A percentile compares a stretch with the other conserved stretches of the same genome.
phyloP scores from a whole-genome alignment of 768 basidiomycete species.

The Phlebiopsis gigantea region DNA sequence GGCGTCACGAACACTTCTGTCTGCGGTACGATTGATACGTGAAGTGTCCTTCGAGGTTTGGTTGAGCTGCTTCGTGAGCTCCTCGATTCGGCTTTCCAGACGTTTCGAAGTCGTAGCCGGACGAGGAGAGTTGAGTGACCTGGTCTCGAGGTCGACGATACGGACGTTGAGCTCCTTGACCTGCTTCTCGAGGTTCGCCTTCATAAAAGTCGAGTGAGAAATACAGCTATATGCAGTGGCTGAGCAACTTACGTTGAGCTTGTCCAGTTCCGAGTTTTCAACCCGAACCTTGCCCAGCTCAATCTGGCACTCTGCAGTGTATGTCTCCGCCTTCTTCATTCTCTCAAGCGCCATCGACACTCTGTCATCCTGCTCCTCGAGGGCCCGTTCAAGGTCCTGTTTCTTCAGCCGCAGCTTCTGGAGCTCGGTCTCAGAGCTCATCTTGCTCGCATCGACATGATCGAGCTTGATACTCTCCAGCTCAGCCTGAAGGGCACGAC shows the following conservation, averaged over 20 bases:
- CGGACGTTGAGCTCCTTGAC: conserved; percentile 80
- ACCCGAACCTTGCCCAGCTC: conserved; percentile 71
- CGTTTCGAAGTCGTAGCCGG: conserved; percentile 51
- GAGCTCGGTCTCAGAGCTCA: conserved; percentile 67
- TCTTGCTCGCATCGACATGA: conserved; percentile 60
- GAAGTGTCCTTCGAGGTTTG: conserved; percentile 43
- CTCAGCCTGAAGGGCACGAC: conserved; percentile 74
- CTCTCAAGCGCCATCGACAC: conserved; percentile 67
- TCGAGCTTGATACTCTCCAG: conserved; percentile 78
- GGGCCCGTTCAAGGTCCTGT: conserved; percentile 70
- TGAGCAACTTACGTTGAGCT: conserved; percentile 53
- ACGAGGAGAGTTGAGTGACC: conserved; percentile 63
- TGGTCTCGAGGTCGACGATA: conserved; percentile 79
- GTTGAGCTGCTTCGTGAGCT: conserved; percentile 56
- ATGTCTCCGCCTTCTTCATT: conserved; percentile 76
- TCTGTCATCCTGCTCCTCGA: conserved; percentile 76
- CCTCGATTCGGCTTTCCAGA: conserved; percentile 67
- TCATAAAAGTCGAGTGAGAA: not conserved
- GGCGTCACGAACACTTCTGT: conserved; percentile 46
- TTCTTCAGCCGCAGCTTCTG: conserved; percentile 76
- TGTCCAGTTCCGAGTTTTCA: conserved; percentile 81
- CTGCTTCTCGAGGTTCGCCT: conserved; percentile 84
- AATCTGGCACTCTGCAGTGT: conserved; percentile 68
- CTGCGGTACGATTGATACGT: conserved; percentile 34
- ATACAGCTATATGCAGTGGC: not conserved